Conservation (phyloP, 2,329 filamentous ascomycete genomes). For the Phaeoacremonium minimum region DNA sequence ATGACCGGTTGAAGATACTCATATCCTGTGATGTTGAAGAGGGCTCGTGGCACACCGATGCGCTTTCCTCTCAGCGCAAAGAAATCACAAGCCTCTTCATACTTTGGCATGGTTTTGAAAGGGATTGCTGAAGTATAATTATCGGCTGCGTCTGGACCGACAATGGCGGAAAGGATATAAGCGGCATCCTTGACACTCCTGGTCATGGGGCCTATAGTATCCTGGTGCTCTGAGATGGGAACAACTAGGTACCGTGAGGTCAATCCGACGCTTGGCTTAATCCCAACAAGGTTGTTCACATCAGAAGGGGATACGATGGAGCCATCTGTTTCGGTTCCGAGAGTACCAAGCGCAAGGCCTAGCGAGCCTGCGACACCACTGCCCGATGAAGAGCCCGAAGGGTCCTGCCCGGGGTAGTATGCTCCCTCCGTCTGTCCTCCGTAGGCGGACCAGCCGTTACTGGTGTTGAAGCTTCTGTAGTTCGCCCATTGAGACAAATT, state of each 20-base stretch:
- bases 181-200: slow-evolving; percentile 49
- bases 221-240: slow-evolving; percentile 60
- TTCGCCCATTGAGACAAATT: slow-evolving; percentile 65
- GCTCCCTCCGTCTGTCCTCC: slow-evolving; percentile 58
- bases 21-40: slow-evolving; percentile 29
- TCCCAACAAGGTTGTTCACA: slow-evolving; percentile 59
- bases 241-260: slow-evolving; percentile 61
- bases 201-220: slow-evolving; percentile 53
- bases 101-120: slow-evolving; percentile 49
- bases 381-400: slow-evolving; percentile 56
- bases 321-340: slow-evolving; percentile 63
- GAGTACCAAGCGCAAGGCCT: slow-evolving; percentile 51
- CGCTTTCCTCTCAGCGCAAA: slow-evolving; percentile 50
- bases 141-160: slow-evolving; percentile 55
- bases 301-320: slow-evolving; percentile 55
- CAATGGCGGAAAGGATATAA: slow-evolving; percentile 58
- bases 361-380: slow-evolving; percentile 56
- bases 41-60: slow-evolving; percentile 61
- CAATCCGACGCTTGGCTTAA: slow-evolving; percentile 65
- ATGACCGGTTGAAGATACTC: slow-evolving; percentile 19
- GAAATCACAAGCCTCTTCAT: slow-evolving; percentile 52
- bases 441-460: slow-evolving; percentile 59
- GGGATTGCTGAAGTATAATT: slow-evolving; percentile 62
- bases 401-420: slow-evolving; percentile 57
- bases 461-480: slow-evolving; percentile 51